Base-by-base conservation (phyloP, 208 protist species). In the Strigomonas culicis region DNA sequence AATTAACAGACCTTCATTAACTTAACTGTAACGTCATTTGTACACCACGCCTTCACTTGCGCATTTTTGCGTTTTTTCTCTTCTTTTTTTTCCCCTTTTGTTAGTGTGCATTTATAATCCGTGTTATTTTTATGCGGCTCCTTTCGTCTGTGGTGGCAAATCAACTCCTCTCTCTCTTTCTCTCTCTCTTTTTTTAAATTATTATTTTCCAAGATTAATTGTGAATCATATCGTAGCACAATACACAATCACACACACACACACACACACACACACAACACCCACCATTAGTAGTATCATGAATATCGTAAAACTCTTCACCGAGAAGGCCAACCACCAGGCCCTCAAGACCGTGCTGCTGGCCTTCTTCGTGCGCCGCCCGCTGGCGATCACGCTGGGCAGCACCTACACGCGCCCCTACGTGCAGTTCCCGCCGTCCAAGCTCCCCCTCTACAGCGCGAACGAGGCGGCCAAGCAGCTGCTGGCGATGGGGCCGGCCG, bases 311-410 rank as follows among this genome's bases (percentile, higher is more conserved):
- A 88, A 80, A 51, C 60, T 96, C 31, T 85, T 92, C 47, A 90
- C 90, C 1, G 90, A 95, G 60, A 90, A 90, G 72, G 90, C 90
- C 59, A 95, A 95, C 72, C 78, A 90, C 59, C 81, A 95, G 71
- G 84, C 90, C 44, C 79, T 95, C 46, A 93, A 95, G 79, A 78
- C 78, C 15, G 56, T 95, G 59, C 75, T 95, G 11, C 79, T 71
- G 52, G 84, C 80, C 31, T 53, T 78, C 57, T 77, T 82, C 63
- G 58, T 69, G 34, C 61, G 77, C 44, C 63, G 59, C 44, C 86
- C 84, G 15, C 71, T 93, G 30, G 79, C 88, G 71, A 76, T 95
- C 39, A 75, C 63, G 10, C 79, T 95, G 19, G 76, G 73, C 19
- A 77, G 79, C 60, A 64, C 82, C 39, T 84, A 89, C 77, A 88